Evolutionary conservation across 805 yeast genomes (phyloP), one percentile per base, ranked within the genome.

Genomic region (Blastobotrys americana): DNA sequence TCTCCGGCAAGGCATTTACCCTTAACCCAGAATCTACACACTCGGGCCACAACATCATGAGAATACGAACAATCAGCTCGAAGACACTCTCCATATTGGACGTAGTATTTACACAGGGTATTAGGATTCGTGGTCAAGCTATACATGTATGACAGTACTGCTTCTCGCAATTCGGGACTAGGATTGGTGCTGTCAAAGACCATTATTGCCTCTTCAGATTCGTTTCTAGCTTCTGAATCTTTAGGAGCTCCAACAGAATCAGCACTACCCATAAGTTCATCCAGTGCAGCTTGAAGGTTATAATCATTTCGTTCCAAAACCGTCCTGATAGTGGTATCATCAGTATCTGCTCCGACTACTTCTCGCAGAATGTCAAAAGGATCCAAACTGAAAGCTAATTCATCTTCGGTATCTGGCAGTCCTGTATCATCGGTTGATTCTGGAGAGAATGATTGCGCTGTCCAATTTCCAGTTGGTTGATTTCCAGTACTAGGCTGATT

Each of bases 11-110:
- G 41, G 48, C 77, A 72, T 8, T 58, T 55, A 1, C 73, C 72
- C 31, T 65, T 66, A 4, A 72, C 55, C 77, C 77, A 72, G 52
- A 67, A 73, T 22, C 72, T 59, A 46, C 77, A 72, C 5, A 68
- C 63, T 19, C 70, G 56, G n/a, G 60, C 52, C 2, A 68, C 57
- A 23, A 71, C 40, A 45, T 73, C 75, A 52, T 72, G 77, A 42
- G 71, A 61, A 45, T 70, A 72, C 46, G 63, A 63, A 55, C 77
- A 72, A 47, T 71, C 76, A 3, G 66, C 51, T 10, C 75, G 63
- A 9, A 68, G 52, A 43, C 77, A 72, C 16, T 59, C 56, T 2
- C 77, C 77, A 21, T 56, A 57, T 34, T 64, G 65, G 4, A 70
- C 51, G 45, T 63, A 65, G 48, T 66, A 73, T n/a, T 70, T 60